Evolutionary conservation across 1,284 basidiomycete genomes (phyloP), one percentile per base, ranked within the genome.

Genomic region (Cryptococcus hybrid): DNA sequence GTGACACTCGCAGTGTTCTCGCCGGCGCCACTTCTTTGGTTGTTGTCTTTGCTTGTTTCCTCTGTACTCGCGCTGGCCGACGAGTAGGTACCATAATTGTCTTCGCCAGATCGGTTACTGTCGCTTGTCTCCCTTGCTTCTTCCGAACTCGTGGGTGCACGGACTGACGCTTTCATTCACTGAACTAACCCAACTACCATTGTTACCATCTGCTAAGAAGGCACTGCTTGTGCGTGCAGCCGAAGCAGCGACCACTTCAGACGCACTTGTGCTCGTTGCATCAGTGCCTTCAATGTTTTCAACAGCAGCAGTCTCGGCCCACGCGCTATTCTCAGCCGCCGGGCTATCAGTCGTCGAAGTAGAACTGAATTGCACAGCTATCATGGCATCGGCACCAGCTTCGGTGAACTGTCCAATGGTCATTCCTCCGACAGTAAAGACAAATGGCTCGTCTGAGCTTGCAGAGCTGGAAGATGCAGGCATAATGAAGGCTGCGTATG

Each of bases 321-420:
- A 18, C 18, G 18, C 18, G 18, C 18, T 18, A 18, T 18, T 18
- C 18, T 18, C 18, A 18, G 18, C 12, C 8, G 11, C 18, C 18
- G 11, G 18, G 18, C 8, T 46, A 35, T 7, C 40, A 30, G 12
- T 52, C 18, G 18, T 18, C 13, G n/a, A 11, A 36, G 48, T 46
- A 12, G 13, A 9, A 15, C n/a, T 35, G 18, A 30, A 5, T 1
- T 35, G 15, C 7, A 52, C 38, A 13, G 18, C 45, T 15, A 24
- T 15, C 18, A 30, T 15, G 9, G 24, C 45, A 8, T 8, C 48
- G 12, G 18, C 18, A 18, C 47, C 55, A 15, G 52, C 47, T 6
- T 44, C 53, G 5, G 55, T 54, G 44, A 61, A 61, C 44, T 61
- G 60, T 5, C 60, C 60, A 34, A 61, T 51, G 3, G 54, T 50